Base-by-base conservation (phyloP, 805 yeast genomes). In the Zygosaccharomyces siamensis region DNA sequence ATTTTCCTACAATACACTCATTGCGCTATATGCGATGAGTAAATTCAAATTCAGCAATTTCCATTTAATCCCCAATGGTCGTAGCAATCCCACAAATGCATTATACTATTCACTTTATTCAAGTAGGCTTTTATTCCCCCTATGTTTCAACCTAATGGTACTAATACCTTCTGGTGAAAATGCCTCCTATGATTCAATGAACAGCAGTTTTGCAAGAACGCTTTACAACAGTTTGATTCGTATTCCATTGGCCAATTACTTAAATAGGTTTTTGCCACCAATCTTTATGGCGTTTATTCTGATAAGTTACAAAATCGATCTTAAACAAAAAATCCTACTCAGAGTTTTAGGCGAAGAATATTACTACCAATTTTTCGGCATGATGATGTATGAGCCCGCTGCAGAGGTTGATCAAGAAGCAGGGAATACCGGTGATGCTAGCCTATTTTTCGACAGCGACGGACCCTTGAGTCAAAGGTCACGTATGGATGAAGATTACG, bases 401-500 rank as follows among this genome's bases (percentile, higher is more conserved):
- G 31, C 51, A 10, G 49, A 43, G n/a, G 39, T 46, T 12, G 41
- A 48, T 27, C 37, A 33, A 6, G 36, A 38, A 16, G 32, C 38
- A 21, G 42, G 43, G 3, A 51, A 48, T 42, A 48, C 49, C 11
- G 35, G n/a, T 26, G 26, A 39, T 10, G 18, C 49, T 5, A 39
- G 27, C n/a, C 31, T 43, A 8, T 43, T 51, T 10, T 37, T 41
- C 21, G 52, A 46, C 10, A 44, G 30, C 14, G 47, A 32, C 3
- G 30, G 30, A 32, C 40, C 38, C 4, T 33, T 45, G 20, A 33
- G 33, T 27, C 50, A 48, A 21, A 52, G 62, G 7, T 53, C 59
- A n/a, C 52, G 60, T 12, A 66, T 72, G 31, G 84, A 79, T 55
- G 76, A 76, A 50, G 69, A 64, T 47, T 63, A 63, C 33, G 63